phyloP scores from a whole-genome alignment of 2,329 filamentous ascomycete species.

The Setomelanomma holmii region DNA sequence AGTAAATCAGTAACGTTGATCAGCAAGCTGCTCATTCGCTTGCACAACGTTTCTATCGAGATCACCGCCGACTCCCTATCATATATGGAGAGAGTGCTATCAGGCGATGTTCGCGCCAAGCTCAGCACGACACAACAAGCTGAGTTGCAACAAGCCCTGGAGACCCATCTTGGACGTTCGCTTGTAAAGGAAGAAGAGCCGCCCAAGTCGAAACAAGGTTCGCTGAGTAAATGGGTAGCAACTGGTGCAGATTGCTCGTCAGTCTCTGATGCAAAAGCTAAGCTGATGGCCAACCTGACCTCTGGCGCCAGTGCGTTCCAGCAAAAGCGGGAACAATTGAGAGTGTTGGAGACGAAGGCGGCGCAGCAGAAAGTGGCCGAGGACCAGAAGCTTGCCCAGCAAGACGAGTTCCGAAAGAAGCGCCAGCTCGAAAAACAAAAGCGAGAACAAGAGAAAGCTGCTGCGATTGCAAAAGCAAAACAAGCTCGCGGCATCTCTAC shows the following conservation, averaged over 20 bases:
- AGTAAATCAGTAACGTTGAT: conserved; percentile 82
- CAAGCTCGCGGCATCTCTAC: conserved; percentile 58
- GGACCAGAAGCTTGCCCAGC: conserved; percentile 34
- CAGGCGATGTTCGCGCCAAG: conserved; percentile 74
- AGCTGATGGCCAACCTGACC: conserved; percentile 39
- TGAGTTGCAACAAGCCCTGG: conserved; percentile 72
- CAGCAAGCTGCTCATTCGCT: conserved; percentile 79
- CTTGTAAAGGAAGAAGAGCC: conserved; percentile 43
- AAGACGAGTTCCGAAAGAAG: conserved; percentile 70
- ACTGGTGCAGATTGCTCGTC: conserved; percentile 30
- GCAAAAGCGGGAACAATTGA: conserved; percentile 34
- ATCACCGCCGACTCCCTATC: conserved; percentile 67
- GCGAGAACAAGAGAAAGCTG: conserved; percentile 74
- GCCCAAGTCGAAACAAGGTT: conserved; percentile 49
- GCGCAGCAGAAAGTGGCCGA: conserved; percentile 34
- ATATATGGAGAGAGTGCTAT: conserved; percentile 72
- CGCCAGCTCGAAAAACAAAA: conserved; percentile 78
- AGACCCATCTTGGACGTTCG: conserved; percentile 56
- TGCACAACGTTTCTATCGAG: conserved; percentile 79
- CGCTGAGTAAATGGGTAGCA: conserved; percentile 50
- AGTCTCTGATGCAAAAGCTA: conserved; percentile 31
- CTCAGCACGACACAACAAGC: conserved; percentile 83
- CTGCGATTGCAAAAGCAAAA: conserved; percentile 73
- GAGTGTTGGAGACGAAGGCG: conserved; percentile 29
- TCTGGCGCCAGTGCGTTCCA: conserved; percentile 36